phyloP scores from a whole-genome alignment of 2,329 filamentous ascomycete species.

The Colletotrichum orbiculare region DNA sequence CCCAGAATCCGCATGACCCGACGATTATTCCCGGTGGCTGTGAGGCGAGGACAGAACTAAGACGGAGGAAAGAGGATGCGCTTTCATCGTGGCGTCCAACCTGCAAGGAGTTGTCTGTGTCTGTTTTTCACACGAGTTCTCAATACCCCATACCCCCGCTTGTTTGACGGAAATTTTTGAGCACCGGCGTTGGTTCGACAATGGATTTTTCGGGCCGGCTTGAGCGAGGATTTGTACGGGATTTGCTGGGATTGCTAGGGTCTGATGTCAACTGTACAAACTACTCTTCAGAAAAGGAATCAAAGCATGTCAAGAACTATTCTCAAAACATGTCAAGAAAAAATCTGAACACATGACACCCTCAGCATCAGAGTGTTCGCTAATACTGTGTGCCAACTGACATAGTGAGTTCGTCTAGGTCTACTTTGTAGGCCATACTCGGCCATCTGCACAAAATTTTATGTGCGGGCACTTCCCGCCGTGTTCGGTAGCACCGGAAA shows the following conservation, averaged over 20 bases:
- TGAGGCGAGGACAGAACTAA: neutral
- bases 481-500: too few relatives aligned
- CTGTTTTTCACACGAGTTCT: neutral
- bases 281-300: neutral
- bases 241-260: too few relatives aligned
- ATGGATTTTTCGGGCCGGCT: neutral
- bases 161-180: neutral
- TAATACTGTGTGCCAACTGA: too few relatives aligned
- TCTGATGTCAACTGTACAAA: neutral
- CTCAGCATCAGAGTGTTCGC: too few relatives aligned
- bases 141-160: slow-evolving; percentile 28
- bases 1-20: neutral
- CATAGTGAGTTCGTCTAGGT: too few relatives aligned
- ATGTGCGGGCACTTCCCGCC: too few relatives aligned
- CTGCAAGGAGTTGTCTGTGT: neutral
- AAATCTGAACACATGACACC: too few relatives aligned
- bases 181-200: slow-evolving; percentile 19
- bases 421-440: too few relatives aligned
- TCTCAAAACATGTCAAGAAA: too few relatives aligned
- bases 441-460: too few relatives aligned
- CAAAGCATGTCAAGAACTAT: too few relatives aligned
- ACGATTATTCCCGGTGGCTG: slow-evolving; percentile 5
- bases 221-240: too few relatives aligned
- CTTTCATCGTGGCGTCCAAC: neutral
- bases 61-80: neutral